These are phyloP conservation scores for Solanum lycopersicoides DNA, from an alignment of 257 asterid species.

Conservation along the genomic window DNA sequence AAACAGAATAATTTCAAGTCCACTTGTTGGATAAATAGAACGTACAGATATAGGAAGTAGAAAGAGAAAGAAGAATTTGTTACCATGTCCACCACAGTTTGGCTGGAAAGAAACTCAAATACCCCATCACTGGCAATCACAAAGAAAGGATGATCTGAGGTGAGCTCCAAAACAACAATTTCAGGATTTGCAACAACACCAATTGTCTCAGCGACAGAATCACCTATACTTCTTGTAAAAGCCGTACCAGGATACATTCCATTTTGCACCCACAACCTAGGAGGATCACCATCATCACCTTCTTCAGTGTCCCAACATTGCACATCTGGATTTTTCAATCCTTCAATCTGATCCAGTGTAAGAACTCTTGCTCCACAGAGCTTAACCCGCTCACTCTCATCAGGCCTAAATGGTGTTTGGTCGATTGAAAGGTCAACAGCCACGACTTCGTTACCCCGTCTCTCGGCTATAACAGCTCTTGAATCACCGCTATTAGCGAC, in stretches of 20 bases:
- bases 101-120: conserved; percentile 95
- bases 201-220: conserved; percentile 87
- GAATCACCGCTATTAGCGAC: conserved; percentile 92
- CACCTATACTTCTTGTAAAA: conserved; percentile 93
- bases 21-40: not conserved
- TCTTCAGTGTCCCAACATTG: conserved; percentile 98
- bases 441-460: conserved; percentile 54
- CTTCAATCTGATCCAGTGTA: conserved; percentile 97
- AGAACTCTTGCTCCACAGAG: conserved; percentile 95
- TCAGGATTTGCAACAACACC: conserved; percentile 95
- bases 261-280: conserved; percentile 91
- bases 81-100: conserved; percentile 94
- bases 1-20: not conserved
- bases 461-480: conserved; percentile 81
- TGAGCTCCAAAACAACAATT: conserved; percentile 77
- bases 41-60: not conserved
- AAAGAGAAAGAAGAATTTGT: conserved; percentile 3
- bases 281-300: conserved; percentile 97
- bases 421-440: conserved; percentile 86
- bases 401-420: conserved; percentile 85
- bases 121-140: conserved; percentile 95
- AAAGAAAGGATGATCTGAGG: conserved; percentile 65
- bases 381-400: conserved; percentile 83
- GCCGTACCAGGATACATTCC: conserved; percentile 99
- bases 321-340: conserved; percentile 65